Conservation (phyloP, 164 flowering plant genomes). For the Chimonanthus praecox region DNA sequence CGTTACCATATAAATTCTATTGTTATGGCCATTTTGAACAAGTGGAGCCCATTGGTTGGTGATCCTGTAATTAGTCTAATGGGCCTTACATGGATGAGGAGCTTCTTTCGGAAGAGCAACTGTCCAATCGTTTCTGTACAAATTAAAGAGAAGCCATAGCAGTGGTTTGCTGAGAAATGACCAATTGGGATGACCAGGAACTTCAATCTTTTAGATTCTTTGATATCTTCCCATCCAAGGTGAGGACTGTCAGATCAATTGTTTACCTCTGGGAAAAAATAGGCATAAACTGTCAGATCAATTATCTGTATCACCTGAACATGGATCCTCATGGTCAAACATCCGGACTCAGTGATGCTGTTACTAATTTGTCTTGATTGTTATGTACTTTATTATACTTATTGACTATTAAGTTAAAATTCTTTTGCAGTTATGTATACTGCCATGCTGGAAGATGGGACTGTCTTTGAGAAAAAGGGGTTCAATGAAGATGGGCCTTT, state of each 20-base stretch:
- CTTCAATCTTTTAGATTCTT: background rate
- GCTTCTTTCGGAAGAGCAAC: background rate
- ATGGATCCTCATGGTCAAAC: background rate
- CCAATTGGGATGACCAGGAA: background rate
- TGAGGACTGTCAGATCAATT: too few species aligned
- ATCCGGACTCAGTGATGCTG: background rate
- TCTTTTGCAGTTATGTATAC: constrained; percentile 47
- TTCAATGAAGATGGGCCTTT: constrained; percentile 35
- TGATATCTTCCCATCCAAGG: background rate
- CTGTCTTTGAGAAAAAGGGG: constrained; percentile 56
- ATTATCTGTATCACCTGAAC: background rate
- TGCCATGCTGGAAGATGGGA: constrained; percentile 58
- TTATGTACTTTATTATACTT: background rate
- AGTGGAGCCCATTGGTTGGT: too few species aligned
- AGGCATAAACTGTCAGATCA: background rate
- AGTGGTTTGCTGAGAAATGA: too few species aligned
- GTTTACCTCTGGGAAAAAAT: too few species aligned
- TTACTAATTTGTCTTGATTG: background rate
- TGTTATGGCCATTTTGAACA: too few species aligned
- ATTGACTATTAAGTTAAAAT: background rate
- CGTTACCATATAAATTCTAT: too few species aligned
- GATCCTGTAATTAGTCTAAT: too few species aligned
- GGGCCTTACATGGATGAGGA: too few species aligned
- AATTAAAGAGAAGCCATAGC: background rate
- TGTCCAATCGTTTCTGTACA: background rate